A percentile compares a stretch with the other conserved stretches of the same genome.
Conservation (phyloP, 352 stramenopile species). For the Phytopythium helicoides region DNA sequence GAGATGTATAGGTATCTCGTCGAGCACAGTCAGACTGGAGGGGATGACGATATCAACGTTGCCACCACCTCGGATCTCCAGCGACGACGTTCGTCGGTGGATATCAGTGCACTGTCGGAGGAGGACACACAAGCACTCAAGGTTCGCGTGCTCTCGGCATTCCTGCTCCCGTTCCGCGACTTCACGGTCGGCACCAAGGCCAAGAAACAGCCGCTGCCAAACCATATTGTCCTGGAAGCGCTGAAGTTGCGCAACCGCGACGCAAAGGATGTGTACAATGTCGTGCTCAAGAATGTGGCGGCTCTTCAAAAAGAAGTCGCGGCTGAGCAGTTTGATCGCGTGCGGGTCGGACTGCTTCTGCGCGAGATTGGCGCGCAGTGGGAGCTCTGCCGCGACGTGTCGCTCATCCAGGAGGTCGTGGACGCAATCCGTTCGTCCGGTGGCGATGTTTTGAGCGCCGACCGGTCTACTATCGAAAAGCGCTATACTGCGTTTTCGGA, state of each 20-base stretch:
- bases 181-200: constrained; percentile 57
- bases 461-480: constrained; percentile 11
- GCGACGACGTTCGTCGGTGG: constrained; percentile 12
- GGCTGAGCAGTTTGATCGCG: constrained; percentile 36
- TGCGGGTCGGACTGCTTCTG: constrained; percentile 48
- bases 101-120: constrained; percentile 31
- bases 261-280: constrained; percentile 61
- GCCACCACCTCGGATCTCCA: background rate
- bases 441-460: constrained; percentile 8
- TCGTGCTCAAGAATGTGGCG: constrained; percentile 37
- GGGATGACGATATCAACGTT: background rate
- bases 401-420: constrained; percentile 49
- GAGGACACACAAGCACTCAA: constrained; percentile 44
- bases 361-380: constrained; percentile 60
- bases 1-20: constrained; percentile 40
- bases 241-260: constrained; percentile 67
- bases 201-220: constrained; percentile 37
- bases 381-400: constrained; percentile 51
- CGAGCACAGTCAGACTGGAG: constrained; percentile 1
- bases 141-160: constrained; percentile 49
- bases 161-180: constrained; percentile 52
- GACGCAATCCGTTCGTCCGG: constrained; percentile 7
- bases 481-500: constrained; percentile 41
- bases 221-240: constrained; percentile 54
- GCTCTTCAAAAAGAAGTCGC: constrained; percentile 22